A percentile compares a stretch with the other conserved stretches of the same genome.
Evolutionary conservation across 352 stramenopile genomes (phyloP).

Genomic region (Pythium aristosporum): DNA sequence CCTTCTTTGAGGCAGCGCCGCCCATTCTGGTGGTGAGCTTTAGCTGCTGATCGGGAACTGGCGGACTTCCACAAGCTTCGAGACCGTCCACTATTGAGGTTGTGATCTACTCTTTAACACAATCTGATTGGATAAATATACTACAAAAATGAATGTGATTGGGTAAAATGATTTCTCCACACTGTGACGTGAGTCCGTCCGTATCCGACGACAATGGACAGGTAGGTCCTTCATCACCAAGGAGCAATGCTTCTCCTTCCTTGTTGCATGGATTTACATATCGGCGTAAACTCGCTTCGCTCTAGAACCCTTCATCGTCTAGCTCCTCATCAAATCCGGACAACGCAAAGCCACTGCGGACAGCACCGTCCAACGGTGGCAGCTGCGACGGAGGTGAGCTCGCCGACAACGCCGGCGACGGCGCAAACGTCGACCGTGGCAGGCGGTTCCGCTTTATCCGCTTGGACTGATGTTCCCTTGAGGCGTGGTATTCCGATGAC

Average conservation of each 20-base stretch:
- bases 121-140: constrained; percentile 3
- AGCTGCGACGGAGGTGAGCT: constrained; percentile 69
- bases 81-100: neutral
- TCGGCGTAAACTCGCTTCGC: neutral
- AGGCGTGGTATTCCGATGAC: neutral
- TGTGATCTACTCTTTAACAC: neutral
- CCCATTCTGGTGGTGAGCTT: constrained; percentile 30
- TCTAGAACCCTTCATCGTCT: constrained; percentile 58
- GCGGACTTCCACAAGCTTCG: neutral
- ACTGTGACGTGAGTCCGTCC: no score
- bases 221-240: no score
- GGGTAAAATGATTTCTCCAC: neutral
- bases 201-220: no score
- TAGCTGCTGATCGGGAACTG: neutral
- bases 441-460: constrained; percentile 25
- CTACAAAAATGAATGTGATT: neutral
- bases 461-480: neutral
- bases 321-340: constrained; percentile 59
- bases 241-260: neutral
- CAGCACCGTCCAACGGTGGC: constrained; percentile 37
- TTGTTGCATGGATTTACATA: neutral
- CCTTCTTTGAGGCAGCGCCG: constrained; percentile 23
- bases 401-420: constrained; percentile 62
- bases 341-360: constrained; percentile 45
- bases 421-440: constrained; percentile 41